These are phyloP conservation scores for Leptoxyphium fumago DNA, from an alignment of 2,329 filamentous ascomycete species.

Conservation along the genomic window DNA sequence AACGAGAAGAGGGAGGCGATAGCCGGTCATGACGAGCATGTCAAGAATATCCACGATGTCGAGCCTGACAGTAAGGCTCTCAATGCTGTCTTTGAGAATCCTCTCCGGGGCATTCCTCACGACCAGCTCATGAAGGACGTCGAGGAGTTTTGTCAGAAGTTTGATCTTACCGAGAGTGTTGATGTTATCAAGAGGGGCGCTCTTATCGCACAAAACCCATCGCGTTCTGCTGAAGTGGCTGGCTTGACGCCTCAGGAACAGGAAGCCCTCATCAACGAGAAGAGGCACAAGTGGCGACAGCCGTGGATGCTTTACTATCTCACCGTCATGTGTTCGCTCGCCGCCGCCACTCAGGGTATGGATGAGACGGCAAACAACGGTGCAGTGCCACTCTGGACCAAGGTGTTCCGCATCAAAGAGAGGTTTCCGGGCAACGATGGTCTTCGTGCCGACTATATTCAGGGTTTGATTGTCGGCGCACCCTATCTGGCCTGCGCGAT, in stretches of 20 bases:
- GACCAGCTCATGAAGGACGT: conserved; percentile 39
- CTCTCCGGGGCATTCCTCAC: conserved; percentile 35
- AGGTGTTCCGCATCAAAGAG: neutral
- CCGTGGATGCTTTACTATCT: conserved; percentile 35
- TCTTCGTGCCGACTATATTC: conserved; percentile 4
- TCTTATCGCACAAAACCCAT: conserved; percentile 36
- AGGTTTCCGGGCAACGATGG: neutral
- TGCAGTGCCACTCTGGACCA: conserved; percentile 12
- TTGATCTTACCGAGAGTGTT: conserved; percentile 14
- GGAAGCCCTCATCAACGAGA: conserved; percentile 27
- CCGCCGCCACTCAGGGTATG: conserved; percentile 39
- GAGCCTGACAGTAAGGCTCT: neutral
- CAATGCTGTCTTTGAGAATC: conserved; percentile 29
- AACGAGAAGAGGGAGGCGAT: neutral
- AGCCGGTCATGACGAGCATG: neutral
- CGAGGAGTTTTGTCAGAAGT: conserved; percentile 30
- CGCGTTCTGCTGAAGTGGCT: conserved; percentile 32
- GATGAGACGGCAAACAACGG: conserved; percentile 33
- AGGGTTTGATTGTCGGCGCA: conserved; percentile 29
- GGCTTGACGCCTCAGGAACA: conserved; percentile 33
- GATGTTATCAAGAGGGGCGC: conserved; percentile 38
- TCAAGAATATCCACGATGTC: neutral
- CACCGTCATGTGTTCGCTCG: conserved; percentile 37
- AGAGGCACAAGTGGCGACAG: conserved; percentile 36
- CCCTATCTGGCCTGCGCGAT: conserved; percentile 31